Conservation (phyloP, 495 filamentous ascomycete genomes). For the Hypoxylon subgilvum region DNA sequence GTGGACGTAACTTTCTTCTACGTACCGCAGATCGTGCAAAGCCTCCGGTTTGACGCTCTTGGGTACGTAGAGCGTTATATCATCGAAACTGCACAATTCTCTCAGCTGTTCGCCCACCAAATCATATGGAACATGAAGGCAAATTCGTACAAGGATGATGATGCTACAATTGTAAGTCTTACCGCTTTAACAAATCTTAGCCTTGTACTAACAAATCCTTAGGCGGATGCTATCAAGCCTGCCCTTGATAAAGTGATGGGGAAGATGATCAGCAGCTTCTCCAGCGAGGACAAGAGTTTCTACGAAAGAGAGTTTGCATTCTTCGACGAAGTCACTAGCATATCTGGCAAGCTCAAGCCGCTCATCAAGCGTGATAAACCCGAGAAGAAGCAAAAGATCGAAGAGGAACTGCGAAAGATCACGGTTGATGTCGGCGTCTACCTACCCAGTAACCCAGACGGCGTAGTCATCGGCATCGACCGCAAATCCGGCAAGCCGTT, state of each 20-base stretch:
- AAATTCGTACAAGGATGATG: slow-evolving; percentile 97
- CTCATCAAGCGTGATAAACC: slow-evolving; percentile 91
- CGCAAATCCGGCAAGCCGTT: slow-evolving; percentile 95
- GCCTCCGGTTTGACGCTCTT: slow-evolving; percentile 90
- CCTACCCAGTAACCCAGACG: slow-evolving; percentile 94
- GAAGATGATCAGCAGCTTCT: slow-evolving; percentile 82
- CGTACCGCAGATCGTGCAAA: slow-evolving; percentile 96
- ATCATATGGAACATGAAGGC: slow-evolving; percentile 99
- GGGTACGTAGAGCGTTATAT: slow-evolving; percentile 98
- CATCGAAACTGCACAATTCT: slow-evolving; percentile 91
- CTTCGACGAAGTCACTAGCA: slow-evolving; percentile 94
- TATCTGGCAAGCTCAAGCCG: slow-evolving; percentile 93
- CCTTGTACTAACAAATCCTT: slow-evolving; percentile 44
- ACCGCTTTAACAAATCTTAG: background rate
- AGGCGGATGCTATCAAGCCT: slow-evolving; percentile 93
- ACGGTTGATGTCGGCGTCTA: slow-evolving; percentile 97
- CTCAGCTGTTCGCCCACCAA: slow-evolving; percentile 96
- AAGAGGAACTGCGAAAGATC: slow-evolving; percentile 96
- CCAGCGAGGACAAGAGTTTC: slow-evolving; percentile 75
- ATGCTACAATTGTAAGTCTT: slow-evolving; percentile 77
- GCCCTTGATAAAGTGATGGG: slow-evolving; percentile 89
- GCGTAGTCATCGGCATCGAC: slow-evolving; percentile 95
- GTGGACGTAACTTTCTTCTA: slow-evolving; percentile 98
- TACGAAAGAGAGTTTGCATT: slow-evolving; percentile 96
- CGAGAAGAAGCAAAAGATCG: slow-evolving; percentile 99